Conservation (phyloP, 768 basidiomycete genomes). For the Rhodotorula sphaerocarpa region DNA sequence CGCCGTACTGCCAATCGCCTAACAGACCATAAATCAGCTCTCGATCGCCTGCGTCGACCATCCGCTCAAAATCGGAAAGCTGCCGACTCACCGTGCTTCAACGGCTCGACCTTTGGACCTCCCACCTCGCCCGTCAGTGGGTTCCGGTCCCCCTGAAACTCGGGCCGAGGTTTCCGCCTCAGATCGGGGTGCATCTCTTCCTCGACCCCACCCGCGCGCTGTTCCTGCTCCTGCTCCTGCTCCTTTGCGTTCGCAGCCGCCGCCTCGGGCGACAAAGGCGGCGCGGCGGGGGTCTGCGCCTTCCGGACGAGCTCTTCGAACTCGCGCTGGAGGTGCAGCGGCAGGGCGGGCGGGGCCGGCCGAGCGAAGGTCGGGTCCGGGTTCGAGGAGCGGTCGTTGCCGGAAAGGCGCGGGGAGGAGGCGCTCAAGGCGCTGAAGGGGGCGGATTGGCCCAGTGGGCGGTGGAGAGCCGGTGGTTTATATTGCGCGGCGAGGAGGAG, state of each 20-base stretch:
- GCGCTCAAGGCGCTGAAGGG: neutral
- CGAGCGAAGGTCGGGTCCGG: slow-evolving; percentile 25
- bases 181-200: slow-evolving; percentile 46
- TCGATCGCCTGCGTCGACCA: too few relatives aligned
- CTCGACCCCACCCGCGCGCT: too few relatives aligned
- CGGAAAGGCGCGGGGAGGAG: neutral
- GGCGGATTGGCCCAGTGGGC: too few relatives aligned
- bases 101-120: slow-evolving; percentile 79
- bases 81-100: slow-evolving; percentile 47
- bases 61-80: neutral
- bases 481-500: neutral
- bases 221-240: slow-evolving; percentile 42
- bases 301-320: slow-evolving; percentile 70
- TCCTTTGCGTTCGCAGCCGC: slow-evolving; percentile 39
- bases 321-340: slow-evolving; percentile 66
- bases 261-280: neutral
- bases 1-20: slow-evolving; percentile 35
- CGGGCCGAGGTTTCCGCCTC: slow-evolving; percentile 51
- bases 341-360: slow-evolving; percentile 68
- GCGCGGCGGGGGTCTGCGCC: slow-evolving; percentile 43
- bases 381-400: neutral
- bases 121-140: slow-evolving; percentile 75
- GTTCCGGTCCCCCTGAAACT: slow-evolving; percentile 74
- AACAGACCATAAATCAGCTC: too few relatives aligned
- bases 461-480: too few relatives aligned